Evolutionary conservation across 768 basidiomycete species (phyloP).

Genomic region (Thelephora aurantiotincta): DNA sequence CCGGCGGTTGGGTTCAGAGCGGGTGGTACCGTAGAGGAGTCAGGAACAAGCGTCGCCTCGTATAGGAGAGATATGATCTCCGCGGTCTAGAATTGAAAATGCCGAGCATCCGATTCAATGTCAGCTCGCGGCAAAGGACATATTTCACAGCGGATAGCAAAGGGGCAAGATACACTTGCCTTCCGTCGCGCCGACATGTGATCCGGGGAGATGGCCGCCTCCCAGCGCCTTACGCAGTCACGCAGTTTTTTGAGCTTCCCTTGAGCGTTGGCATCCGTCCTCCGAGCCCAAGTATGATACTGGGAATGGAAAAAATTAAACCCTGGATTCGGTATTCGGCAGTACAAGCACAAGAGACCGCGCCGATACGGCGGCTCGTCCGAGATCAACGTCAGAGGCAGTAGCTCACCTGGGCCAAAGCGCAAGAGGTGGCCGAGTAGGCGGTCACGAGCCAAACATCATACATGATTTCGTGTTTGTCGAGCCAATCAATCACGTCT

Average conservation of each 20-base stretch:
- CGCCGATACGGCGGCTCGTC: background rate
- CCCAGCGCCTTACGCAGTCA: conserved; percentile 82
- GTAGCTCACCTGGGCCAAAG: conserved; percentile 68
- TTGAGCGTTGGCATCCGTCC: conserved; percentile 64
- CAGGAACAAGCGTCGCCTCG: conserved; percentile 80
- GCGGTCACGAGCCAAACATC: conserved; percentile 82
- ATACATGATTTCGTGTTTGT: conserved; percentile 63
- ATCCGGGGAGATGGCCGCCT: conserved; percentile 72
- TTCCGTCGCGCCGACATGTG: conserved; percentile 93
- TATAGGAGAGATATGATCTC: conserved; percentile 88
- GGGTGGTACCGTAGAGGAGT: conserved; percentile 33
- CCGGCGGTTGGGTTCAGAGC: conserved; percentile 71
- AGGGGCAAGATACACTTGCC: conserved; percentile 29
- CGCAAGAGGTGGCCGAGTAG: conserved; percentile 80
- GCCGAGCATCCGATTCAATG: conserved; percentile 3
- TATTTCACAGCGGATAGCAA: too few species aligned
- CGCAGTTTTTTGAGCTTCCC: conserved; percentile 64
- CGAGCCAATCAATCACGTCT: conserved; percentile 84
- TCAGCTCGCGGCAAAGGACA: too few species aligned
- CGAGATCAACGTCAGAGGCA: background rate
- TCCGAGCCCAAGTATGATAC: conserved; percentile 90
- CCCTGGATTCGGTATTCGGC: background rate
- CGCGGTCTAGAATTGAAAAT: conserved; percentile 42
- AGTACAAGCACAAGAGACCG: background rate
- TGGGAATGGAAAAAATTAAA: conserved; percentile 16